Percentiles rank a stretch among this genome's conserved stretches.
Evolutionary conservation across 1,284 basidiomycete species (phyloP).

Genomic region (Trametes versicolor): DNA sequence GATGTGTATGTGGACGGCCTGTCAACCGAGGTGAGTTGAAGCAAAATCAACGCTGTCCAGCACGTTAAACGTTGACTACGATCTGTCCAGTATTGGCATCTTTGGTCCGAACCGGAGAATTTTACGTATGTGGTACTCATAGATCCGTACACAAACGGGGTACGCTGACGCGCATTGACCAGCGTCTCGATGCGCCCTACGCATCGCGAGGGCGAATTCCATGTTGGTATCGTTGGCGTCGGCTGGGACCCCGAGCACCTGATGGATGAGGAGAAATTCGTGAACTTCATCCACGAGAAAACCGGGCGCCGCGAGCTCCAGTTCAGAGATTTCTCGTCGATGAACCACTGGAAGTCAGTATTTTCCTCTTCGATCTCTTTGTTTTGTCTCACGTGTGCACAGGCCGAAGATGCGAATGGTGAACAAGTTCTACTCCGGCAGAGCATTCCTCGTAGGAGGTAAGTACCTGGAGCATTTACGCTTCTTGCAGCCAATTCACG

Average conservation of each 20-base stretch:
- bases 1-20: slow-evolving; percentile 45
- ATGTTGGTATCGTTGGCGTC: slow-evolving; percentile 20
- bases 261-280: slow-evolving; percentile 20
- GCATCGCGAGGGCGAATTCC: slow-evolving; percentile 5
- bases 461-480: background rate
- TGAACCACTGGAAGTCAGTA: slow-evolving; percentile 29
- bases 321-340: slow-evolving; percentile 13
- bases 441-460: slow-evolving; percentile 53
- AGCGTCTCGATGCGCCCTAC: slow-evolving; percentile 21
- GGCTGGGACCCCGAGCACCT: slow-evolving; percentile 24
- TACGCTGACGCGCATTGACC: background rate
- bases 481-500: background rate
- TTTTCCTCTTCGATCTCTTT: background rate
- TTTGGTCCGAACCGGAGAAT: slow-evolving; percentile 38
- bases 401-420: slow-evolving; percentile 52
- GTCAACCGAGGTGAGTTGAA: slow-evolving; percentile 34
- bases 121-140: slow-evolving; percentile 25
- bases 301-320: slow-evolving; percentile 23
- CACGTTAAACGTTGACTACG: background rate
- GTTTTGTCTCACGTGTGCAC: background rate
- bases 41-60: background rate
- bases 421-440: slow-evolving; percentile 46
- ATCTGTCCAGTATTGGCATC: slow-evolving; percentile 43
- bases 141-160: background rate
- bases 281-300: slow-evolving; percentile 19